Evolutionary conservation across 345 rosid genomes (phyloP), one percentile per base, ranked within the genome.

Genomic region (Melastoma malabathricum): DNA sequence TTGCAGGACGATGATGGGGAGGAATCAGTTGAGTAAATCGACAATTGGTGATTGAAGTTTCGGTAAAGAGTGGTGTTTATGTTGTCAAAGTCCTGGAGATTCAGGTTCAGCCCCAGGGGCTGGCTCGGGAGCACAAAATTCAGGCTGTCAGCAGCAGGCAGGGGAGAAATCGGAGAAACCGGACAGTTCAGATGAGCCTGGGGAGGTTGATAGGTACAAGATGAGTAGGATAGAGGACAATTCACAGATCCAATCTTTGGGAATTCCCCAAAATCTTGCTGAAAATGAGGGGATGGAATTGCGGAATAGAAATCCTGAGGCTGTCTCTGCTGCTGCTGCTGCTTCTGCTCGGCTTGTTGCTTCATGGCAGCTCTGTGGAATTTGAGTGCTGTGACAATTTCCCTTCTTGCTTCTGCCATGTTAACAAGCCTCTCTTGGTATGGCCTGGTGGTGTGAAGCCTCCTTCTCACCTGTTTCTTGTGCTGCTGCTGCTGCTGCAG

Each of bases 391-490:
- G 97, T 80, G 61, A 87, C 98, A 61, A 92, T 92, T 72, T 92
- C 98, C 50, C 93, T 75, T 58, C 98, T 82, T 39, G 98, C 98
- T 68, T 92, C 96, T 8, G 98, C 98, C 98, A 92, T 92, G 46
- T 92, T 87, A 4, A 92, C 89, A 44, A 92, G 88, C 72, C 95
- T 79, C 50, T 92, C 96, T 74, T 92, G 96, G 52, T 84, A 87
- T 53, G 96, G 98, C 67, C 96, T 75, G 50, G 78, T 84, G 43
- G 98, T 82, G 58, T 84, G 93, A 48, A 92, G 89, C 43, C 98
- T 79, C 67, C 98, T 87, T 76, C 98, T 77, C 22, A 79, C 96
- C 61, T 87, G 95, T 69, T 92, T 92, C 64, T 82, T 92, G 63
- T 78, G 93, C 22, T 72, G 78, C n/a, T 63, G 80, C 20, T 52